Evolutionary conservation across 116 monocot genomes (phyloP).

Genomic region (Cymodocea nodosa): DNA sequence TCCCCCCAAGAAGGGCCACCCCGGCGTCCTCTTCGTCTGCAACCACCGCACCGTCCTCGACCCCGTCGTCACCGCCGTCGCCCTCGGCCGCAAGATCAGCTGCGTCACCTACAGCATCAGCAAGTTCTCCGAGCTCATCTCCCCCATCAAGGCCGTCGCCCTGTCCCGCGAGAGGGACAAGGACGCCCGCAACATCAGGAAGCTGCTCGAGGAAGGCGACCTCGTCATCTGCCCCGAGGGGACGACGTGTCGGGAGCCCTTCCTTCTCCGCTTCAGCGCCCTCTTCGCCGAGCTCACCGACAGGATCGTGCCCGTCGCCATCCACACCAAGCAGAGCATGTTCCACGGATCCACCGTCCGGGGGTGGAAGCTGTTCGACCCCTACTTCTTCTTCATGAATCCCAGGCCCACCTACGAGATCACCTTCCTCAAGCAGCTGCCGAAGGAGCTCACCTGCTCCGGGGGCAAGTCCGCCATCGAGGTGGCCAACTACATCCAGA

Average conservation of each 20-base stretch:
- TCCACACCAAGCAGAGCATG: conserved; percentile 76
- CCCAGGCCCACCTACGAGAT: conserved; percentile 82
- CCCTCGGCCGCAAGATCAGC: conserved; percentile 43
- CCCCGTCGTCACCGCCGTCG: conserved; percentile 44
- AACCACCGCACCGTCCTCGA: conserved; percentile 61
- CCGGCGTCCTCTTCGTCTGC: conserved; percentile 56
- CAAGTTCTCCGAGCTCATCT: conserved; percentile 49
- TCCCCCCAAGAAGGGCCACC: conserved; percentile 29
- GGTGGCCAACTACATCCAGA: conserved; percentile 77
- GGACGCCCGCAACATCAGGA: conserved; percentile 32
- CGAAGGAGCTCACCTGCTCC: conserved; percentile 49
- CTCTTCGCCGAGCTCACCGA: conserved; percentile 34
- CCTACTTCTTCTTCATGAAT: conserved; percentile 97
- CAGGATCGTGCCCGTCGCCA: conserved; percentile 13
- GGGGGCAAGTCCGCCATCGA: conserved; percentile 72
- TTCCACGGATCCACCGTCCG: conserved; percentile 63
- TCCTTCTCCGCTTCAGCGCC: conserved; percentile 27
- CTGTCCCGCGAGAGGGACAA: conserved; percentile 35
- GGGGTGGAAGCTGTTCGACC: conserved; percentile 76
- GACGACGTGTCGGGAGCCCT: conserved; percentile 50
- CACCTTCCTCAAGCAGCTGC: conserved; percentile 75
- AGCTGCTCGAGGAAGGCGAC: conserved; percentile 33
- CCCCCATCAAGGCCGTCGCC: conserved; percentile 43
- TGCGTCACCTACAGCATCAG: conserved; percentile 64
- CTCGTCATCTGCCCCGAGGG: conserved; percentile 38